phyloP scores from a whole-genome alignment of 495 filamentous ascomycete genomes.

The Lasiosphaeria miniovina region DNA sequence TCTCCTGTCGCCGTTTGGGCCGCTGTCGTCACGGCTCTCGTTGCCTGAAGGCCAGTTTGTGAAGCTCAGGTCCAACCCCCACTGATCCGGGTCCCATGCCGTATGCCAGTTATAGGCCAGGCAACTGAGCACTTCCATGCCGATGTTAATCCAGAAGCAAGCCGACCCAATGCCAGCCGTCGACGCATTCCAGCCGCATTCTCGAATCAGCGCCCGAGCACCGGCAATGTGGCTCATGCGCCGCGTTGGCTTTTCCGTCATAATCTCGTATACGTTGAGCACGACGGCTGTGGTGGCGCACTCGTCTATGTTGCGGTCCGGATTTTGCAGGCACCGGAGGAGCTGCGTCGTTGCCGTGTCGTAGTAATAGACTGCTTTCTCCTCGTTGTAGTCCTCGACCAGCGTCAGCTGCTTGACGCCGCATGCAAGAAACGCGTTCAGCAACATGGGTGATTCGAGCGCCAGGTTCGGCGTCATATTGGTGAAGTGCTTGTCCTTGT shows the following conservation, averaged over 20 bases:
- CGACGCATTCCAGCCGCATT: constrained; percentile 84
- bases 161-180: constrained; percentile 77
- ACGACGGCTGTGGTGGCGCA: constrained; percentile 89
- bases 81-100: constrained; percentile 88
- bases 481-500: constrained; percentile 86
- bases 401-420: constrained; percentile 77
- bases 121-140: constrained; percentile 85
- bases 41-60: constrained; percentile 23
- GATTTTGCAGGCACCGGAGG: constrained; percentile 70
- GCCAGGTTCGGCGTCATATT: constrained; percentile 77
- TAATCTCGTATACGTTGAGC: constrained; percentile 88
- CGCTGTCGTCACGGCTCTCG: constrained; percentile 44
- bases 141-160: constrained; percentile 93
- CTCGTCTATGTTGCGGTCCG: constrained; percentile 75
- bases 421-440: constrained; percentile 87
- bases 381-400: constrained; percentile 67
- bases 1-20: constrained; percentile 60
- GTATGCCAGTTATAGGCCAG: constrained; percentile 83
- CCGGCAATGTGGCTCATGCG: constrained; percentile 86
- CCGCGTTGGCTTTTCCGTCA: constrained; percentile 72
- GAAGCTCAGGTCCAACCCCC: constrained; percentile 86
- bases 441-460: constrained; percentile 81
- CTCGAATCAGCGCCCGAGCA: constrained; percentile 81
- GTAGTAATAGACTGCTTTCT: constrained; percentile 79
- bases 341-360: constrained; percentile 75